These are phyloP conservation scores for Tetragonia tetragonoides DNA, from an alignment of 148 eudicot genomes.

Conservation along the genomic window DNA sequence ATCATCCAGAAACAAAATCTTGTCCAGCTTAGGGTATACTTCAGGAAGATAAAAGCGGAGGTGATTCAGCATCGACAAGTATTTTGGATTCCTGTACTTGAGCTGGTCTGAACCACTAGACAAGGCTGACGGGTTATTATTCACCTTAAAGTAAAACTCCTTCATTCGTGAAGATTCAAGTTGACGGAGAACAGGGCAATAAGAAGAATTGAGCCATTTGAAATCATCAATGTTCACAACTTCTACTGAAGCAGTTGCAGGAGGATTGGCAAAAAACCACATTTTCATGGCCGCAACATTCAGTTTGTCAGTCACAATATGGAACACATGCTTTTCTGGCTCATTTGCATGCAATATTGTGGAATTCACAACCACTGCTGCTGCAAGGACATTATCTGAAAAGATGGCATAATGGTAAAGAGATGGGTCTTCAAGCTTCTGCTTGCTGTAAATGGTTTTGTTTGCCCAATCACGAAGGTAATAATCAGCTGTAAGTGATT, in stretches of 20 bases:
- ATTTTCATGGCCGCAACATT: constrained; percentile 93
- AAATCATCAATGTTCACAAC: constrained; percentile 87
- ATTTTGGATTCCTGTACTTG: constrained; percentile 94
- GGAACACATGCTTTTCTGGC: constrained; percentile 97
- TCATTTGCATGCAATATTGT: constrained; percentile 78
- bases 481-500: constrained; percentile 76
- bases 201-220: constrained; percentile 92
- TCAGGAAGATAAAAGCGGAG: constrained; percentile 99
- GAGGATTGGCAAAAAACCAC: constrained; percentile 92
- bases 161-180: constrained; percentile 90
- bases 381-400: constrained; percentile 94
- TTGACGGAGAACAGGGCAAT: constrained; percentile 93
- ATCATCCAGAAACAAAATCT: constrained; percentile 87
- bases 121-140: constrained; percentile 64
- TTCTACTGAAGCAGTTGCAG: constrained; percentile 57
- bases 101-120: constrained; percentile 84
- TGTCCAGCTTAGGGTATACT: constrained; percentile 88
- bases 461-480: constrained; percentile 51
- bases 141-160: constrained; percentile 92
- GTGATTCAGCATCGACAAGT: constrained; percentile 95
- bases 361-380: constrained; percentile 92
- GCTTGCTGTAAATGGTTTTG: constrained; percentile 42
- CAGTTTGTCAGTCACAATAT: constrained; percentile 87
- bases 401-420: constrained; percentile 91
- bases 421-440: constrained; percentile 77